Evolutionary conservation across 1,284 basidiomycete species (phyloP).

Genomic region (Bjerkandera adusta): DNA sequence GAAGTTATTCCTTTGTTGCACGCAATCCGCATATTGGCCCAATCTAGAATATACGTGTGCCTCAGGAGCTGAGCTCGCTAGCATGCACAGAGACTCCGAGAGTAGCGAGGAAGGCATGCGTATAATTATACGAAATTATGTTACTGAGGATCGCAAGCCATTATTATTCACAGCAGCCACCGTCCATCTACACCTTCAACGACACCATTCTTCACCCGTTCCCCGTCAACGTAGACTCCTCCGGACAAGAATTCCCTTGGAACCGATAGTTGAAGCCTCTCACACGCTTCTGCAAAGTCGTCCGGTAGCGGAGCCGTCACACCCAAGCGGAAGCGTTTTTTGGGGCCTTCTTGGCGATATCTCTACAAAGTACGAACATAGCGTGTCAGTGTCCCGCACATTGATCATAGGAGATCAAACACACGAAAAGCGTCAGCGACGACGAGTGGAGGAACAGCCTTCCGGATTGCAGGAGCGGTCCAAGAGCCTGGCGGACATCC

Average conservation of each 20-base stretch:
- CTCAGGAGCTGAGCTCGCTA: too few species aligned
- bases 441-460: conserved; percentile 60
- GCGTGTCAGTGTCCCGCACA: background rate
- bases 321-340: conserved; percentile 46
- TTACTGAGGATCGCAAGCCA: too few species aligned
- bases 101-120: too few species aligned
- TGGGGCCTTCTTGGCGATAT: conserved; percentile 40
- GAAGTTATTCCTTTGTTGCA: too few species aligned
- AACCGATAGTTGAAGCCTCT: conserved; percentile 38
- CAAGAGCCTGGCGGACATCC: background rate
- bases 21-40: too few species aligned
- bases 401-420: conserved; percentile 21
- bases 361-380: conserved; percentile 35
- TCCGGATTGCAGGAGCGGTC: conserved; percentile 34
- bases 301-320: conserved; percentile 51
- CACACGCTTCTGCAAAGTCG: conserved; percentile 49
- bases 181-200: conserved; percentile 8
- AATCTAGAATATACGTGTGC: too few species aligned
- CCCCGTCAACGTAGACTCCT: conserved; percentile 46
- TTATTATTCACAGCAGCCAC: too few species aligned
- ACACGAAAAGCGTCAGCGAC: conserved; percentile 51
- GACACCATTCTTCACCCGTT: conserved; percentile 24
- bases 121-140: too few species aligned
- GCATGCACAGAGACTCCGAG: too few species aligned
- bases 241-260: conserved; percentile 36